Evolutionary conservation across 352 stramenopile species (phyloP), one percentile per base, ranked within the genome.

Genomic region (Pythium vanterpoolii): DNA sequence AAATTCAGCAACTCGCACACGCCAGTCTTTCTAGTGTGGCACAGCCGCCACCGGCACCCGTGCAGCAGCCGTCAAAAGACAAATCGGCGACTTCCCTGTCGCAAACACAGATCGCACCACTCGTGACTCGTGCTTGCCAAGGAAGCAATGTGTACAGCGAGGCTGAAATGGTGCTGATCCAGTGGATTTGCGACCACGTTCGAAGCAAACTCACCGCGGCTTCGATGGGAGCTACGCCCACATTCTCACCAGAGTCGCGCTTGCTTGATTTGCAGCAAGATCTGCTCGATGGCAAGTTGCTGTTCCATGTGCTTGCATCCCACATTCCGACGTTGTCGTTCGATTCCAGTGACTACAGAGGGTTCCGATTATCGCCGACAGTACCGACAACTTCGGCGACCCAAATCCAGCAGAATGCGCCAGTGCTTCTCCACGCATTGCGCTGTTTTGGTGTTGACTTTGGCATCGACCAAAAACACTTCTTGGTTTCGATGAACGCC

Each of bases 91-190:
- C 19, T 2, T 26, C 43, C 14, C 19, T 27, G 40, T 44, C 52
- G 14, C 36, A 52, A 4, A 5, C 33, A 1, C 50, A 51, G 16
- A 9, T 39, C 0, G 50, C 59, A 38, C 3, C 44, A 1, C 0
- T 13, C 5, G 30, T 30, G 8, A 5, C 9, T 18, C 66, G 81
- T 31, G 59, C 52, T 2, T 89, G 69, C 47, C 73, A 72, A 63
- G 79, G 83, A 1, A 97, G 86, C 30, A 98, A 98, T 56, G 69
- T 98, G 4, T 98, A 97, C 60, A 96, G 86, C 28, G 83, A 97
- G 30, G 72, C 84, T 2, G 94, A 98, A 53, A 86, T 93, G 69
- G 80, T 98, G 21, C 54, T 98, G 2, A 60, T 98, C 2, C 84
- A 96, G 56, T 98, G 94, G 94, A 60, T 97, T 8, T 87, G 78